Evolutionary conservation across 495 filamentous ascomycete species (phyloP).

Genomic region (Saxophila tyrrhenica): DNA sequence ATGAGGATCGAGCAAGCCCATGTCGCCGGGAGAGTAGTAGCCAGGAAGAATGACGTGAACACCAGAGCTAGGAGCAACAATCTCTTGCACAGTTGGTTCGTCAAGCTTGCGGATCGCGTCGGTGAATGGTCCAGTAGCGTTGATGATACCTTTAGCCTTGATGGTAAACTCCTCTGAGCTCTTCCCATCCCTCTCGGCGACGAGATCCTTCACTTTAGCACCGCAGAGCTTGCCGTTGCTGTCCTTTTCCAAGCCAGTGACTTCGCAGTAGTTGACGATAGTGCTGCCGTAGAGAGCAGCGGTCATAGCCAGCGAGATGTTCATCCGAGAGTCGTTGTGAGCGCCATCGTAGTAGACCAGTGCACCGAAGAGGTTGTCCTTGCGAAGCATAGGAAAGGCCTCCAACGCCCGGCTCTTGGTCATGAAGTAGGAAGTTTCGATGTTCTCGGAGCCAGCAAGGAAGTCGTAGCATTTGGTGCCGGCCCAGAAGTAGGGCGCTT

Average conservation of each 20-base stretch:
- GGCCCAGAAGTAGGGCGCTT: conserved; percentile 93
- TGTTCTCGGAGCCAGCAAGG: conserved; percentile 87
- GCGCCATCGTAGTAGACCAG: conserved; percentile 98
- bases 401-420: conserved; percentile 90
- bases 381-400: conserved; percentile 95
- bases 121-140: conserved; percentile 93
- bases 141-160: conserved; percentile 79
- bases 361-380: conserved; percentile 72
- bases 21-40: conserved; percentile 87
- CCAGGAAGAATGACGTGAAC: conserved; percentile 92
- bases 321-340: conserved; percentile 98
- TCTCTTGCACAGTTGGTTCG: conserved; percentile 59
- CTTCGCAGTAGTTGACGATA: conserved; percentile 86
- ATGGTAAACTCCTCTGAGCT: conserved; percentile 55
- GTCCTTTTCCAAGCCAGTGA: conserved; percentile 74
- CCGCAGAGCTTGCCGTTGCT: conserved; percentile 66
- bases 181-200: conserved; percentile 48
- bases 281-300: conserved; percentile 88
- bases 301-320: conserved; percentile 90
- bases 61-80: conserved; percentile 87
- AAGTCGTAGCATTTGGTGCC: conserved; percentile 95
- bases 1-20: conserved; percentile 90
- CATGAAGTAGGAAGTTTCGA: conserved; percentile 94
- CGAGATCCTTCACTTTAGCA: conserved; percentile 63
- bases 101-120: conserved; percentile 91